phyloP scores from a whole-genome alignment of 129 eudicot genomes.

The Silybum marianum region DNA sequence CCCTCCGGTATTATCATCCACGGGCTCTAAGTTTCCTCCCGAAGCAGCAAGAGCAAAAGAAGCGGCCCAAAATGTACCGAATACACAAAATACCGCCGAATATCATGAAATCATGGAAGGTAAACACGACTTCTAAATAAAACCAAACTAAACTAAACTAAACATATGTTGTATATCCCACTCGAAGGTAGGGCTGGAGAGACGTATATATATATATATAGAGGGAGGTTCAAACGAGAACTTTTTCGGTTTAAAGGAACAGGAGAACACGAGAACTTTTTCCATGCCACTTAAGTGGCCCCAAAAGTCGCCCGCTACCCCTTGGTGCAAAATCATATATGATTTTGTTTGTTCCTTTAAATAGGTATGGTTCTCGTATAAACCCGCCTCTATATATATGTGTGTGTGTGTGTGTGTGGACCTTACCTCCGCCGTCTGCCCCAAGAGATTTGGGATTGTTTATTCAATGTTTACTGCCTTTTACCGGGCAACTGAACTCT shows the following conservation, averaged over 20 bases:
- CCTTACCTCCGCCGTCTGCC: not conserved
- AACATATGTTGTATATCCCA: not conserved
- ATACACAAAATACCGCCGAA: constrained; percentile 55
- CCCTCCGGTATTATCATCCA: constrained; percentile 75
- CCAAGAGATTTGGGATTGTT: not conserved
- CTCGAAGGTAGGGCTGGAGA: not conserved
- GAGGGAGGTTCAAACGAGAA: too few relatives aligned
- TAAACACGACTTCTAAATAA: constrained; percentile 9
- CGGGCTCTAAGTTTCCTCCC: constrained; percentile 71
- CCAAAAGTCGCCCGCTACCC: too few relatives aligned
- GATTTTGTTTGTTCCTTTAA: too few relatives aligned
- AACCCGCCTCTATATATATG: too few relatives aligned
- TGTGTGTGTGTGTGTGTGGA: too few relatives aligned
- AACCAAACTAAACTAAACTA: not conserved
- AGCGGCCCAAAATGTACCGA: constrained; percentile 85
- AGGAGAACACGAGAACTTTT: too few relatives aligned
- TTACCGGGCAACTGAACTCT: not conserved
- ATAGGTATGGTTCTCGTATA: too few relatives aligned
- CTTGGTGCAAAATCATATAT: too few relatives aligned
- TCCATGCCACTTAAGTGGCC: too few relatives aligned
- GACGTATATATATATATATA: not conserved
- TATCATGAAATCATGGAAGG: constrained; percentile 98
- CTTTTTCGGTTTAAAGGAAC: too few relatives aligned
- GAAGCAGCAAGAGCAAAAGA: constrained; percentile 94
- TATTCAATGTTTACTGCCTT: not conserved